phyloP scores from a whole-genome alignment of 225 moss, liverwort and hornwort genomes.

The Antitrichia curtipendula region DNA sequence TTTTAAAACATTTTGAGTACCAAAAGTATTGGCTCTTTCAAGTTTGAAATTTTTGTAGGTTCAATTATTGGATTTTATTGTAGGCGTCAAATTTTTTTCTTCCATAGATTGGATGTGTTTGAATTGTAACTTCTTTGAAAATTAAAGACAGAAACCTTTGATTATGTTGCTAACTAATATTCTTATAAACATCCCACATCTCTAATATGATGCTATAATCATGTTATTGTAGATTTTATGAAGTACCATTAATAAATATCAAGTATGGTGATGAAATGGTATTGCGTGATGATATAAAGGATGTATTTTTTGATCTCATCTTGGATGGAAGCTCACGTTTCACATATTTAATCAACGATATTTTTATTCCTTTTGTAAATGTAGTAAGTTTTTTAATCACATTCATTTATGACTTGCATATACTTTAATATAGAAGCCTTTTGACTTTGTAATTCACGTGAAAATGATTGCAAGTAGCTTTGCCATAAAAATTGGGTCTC shows the following conservation, averaged over 20 bases:
- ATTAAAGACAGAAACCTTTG: background rate
- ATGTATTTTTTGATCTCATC: background rate
- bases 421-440: background rate
- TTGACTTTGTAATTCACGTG: background rate
- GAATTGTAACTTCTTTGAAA: background rate
- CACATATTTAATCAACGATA: constrained; percentile 6
- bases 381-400: background rate
- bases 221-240: background rate
- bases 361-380: constrained; percentile 3
- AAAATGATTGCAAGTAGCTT: background rate
- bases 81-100: background rate
- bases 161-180: background rate
- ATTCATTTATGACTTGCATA: background rate
- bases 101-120: background rate
- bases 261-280: constrained; percentile 14
- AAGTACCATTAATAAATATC: constrained; percentile 15
- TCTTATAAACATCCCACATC: background rate
- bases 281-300: background rate
- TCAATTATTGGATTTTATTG: background rate
- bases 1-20: background rate
- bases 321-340: constrained; percentile 17
- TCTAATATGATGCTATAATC: background rate
- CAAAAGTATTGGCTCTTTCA: background rate
- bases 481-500: background rate
- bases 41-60: background rate